A percentile compares a stretch with the other conserved stretches of the same genome.
These are phyloP conservation scores for Setaria italica DNA, from an alignment of 202 grass and related monocot species.

Conservation along the genomic window DNA sequence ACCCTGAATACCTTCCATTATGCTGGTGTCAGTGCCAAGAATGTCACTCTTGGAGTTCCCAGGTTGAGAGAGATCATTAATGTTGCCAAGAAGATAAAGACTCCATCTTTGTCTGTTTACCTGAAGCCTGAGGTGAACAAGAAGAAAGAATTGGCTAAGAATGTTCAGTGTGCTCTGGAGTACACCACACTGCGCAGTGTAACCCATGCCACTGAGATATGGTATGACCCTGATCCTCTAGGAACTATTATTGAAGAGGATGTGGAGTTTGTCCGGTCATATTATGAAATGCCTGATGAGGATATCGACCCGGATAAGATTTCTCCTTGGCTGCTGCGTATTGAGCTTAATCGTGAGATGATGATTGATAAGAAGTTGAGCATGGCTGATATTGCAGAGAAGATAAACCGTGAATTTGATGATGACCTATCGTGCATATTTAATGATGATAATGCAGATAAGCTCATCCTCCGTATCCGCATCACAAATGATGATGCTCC, in stretches of 20 bases:
- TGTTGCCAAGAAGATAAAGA: conserved; percentile 99
- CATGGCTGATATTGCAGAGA: conserved; percentile 97
- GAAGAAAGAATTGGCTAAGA: conserved; percentile 91
- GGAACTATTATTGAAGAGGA: conserved; percentile 94
- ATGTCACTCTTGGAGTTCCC: conserved; percentile 98
- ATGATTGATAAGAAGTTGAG: conserved; percentile 99
- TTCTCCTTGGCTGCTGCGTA: conserved; percentile 92
- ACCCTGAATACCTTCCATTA: conserved; percentile 96
- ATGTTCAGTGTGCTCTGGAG: conserved; percentile 98
- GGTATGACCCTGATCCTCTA: conserved; percentile 95
- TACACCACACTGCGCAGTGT: conserved; percentile 95
- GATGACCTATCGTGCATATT: conserved; percentile 97
- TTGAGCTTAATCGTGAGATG: conserved; percentile 98
- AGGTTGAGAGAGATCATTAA: conserved; percentile 98
- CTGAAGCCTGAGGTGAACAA: conserved; percentile 80
- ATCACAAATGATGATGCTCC: conserved; percentile 94
- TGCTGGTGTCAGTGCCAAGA: conserved; percentile 99
- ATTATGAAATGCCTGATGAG: conserved; percentile 99
- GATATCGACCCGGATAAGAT: conserved; percentile 92
- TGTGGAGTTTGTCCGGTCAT: conserved; percentile 87
- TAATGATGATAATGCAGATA: conserved; percentile 99
- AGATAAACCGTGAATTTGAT: conserved; percentile 95
- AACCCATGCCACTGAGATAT: conserved; percentile 95
- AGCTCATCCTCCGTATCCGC: conserved; percentile 92
- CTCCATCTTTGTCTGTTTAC: conserved; percentile 90